A percentile compares a stretch with the other conserved stretches of the same genome.
Conservation (phyloP, 306 rosid genomes). For the Pterocarpus macrocarpus region DNA sequence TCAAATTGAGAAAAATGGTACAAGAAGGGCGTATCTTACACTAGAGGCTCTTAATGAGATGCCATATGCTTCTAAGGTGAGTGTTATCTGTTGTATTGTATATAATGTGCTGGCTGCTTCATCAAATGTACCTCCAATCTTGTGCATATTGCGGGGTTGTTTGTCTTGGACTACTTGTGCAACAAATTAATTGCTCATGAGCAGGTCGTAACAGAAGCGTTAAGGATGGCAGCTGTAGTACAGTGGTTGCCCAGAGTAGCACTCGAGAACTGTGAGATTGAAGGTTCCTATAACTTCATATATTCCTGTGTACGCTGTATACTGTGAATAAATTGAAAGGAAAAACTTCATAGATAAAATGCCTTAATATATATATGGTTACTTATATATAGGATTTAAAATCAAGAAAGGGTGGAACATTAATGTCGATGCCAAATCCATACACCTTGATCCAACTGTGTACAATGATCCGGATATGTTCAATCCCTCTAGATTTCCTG, state of each 20-base stretch:
- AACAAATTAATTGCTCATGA: background rate
- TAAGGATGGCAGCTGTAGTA: conserved; percentile 85
- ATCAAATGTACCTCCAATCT: conserved; percentile 19
- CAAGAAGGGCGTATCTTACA: conserved; percentile 52
- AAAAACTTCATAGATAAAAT: background rate
- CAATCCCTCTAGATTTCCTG: conserved; percentile 80
- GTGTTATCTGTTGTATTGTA: background rate
- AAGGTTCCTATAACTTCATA: conserved; percentile 52
- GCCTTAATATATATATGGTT: background rate
- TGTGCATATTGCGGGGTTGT: too few relatives aligned
- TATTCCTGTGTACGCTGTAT: too few relatives aligned
- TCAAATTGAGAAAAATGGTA: conserved; percentile 46
- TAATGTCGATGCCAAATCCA: conserved; percentile 80
- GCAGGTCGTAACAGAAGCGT: conserved; percentile 82
- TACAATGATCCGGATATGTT: conserved; percentile 66
- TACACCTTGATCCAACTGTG: conserved; percentile 71
- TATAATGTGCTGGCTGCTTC: conserved; percentile 6
- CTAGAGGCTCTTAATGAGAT: conserved; percentile 71
- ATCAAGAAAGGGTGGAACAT: conserved; percentile 88
- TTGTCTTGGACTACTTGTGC: too few relatives aligned
- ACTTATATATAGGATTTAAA: conserved; percentile 59
- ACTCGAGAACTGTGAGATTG: conserved; percentile 74
- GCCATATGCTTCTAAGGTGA: conserved; percentile 77
- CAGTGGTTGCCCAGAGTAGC: conserved; percentile 90
- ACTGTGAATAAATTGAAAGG: background rate